A percentile compares a stretch with the other conserved stretches of the same genome.
phyloP scores from a whole-genome alignment of 495 filamentous ascomycete species.

The Aspergillus cavernicola region DNA sequence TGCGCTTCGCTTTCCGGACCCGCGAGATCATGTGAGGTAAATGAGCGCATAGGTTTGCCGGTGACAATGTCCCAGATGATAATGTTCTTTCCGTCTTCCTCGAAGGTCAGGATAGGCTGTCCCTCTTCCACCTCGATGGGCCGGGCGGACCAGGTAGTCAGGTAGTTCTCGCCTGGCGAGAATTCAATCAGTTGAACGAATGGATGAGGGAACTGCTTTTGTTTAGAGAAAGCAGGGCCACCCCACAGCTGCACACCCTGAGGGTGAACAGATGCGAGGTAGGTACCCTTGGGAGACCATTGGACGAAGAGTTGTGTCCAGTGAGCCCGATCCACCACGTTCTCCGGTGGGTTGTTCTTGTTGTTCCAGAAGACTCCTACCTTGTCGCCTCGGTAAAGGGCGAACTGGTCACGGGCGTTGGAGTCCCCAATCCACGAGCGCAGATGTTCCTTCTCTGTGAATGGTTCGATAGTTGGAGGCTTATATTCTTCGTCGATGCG shows the following conservation, averaged over 20 bases:
- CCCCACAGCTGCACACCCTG: constrained; percentile 98
- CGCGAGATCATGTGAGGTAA: constrained; percentile 77
- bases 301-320: constrained; percentile 98
- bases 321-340: constrained; percentile 80
- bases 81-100: constrained; percentile 98
- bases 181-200: constrained; percentile 95
- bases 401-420: constrained; percentile 87
- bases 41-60: constrained; percentile 84
- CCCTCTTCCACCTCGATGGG: constrained; percentile 90
- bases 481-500: constrained; percentile 86
- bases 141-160: constrained; percentile 93
- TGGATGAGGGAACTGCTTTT: constrained; percentile 90
- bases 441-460: constrained; percentile 89
- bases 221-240: constrained; percentile 79
- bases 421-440: constrained; percentile 87
- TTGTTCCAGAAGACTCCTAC: constrained; percentile 98
- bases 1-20: constrained; percentile 62
- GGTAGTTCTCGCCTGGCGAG: constrained; percentile 86
- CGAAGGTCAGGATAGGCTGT: constrained; percentile 71
- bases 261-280: constrained; percentile 86
- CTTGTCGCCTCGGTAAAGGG: constrained; percentile 82
- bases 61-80: constrained; percentile 97
- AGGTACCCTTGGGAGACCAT: constrained; percentile 95
- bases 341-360: constrained; percentile 85
- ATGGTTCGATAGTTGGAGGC: constrained; percentile 70